These are phyloP conservation scores for Schwanniomyces polymorphus DNA, from an alignment of 805 yeast genomes.

Conservation along the genomic window DNA sequence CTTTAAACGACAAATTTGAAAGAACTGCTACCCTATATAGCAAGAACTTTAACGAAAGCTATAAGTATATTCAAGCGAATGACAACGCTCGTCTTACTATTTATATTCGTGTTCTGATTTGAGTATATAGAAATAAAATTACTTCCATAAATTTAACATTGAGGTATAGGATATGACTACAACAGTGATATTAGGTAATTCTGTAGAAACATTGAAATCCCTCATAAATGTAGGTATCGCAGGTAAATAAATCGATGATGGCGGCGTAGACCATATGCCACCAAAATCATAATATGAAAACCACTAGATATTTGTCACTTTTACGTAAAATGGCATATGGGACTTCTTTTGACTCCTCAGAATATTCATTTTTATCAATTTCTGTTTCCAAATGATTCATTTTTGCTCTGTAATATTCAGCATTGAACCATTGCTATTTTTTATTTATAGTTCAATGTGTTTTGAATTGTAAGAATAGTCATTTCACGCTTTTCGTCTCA, in stretches of 20 bases:
- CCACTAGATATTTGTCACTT: constrained; percentile 39
- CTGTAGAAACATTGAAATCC: constrained; percentile 54
- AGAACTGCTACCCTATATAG: too few species aligned
- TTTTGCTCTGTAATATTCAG: not conserved
- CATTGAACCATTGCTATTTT: not conserved
- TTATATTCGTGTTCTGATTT: too few species aligned
- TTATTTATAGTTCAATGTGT: too few species aligned
- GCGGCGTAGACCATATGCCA: constrained; percentile 64
- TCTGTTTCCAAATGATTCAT: not conserved
- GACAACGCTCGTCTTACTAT: too few species aligned
- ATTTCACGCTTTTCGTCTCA: too few species aligned
- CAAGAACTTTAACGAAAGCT: too few species aligned
- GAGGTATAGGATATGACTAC: too few species aligned
- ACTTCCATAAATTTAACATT: too few species aligned
- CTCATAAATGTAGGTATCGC: constrained; percentile 57
- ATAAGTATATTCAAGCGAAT: too few species aligned
- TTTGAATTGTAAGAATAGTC: too few species aligned
- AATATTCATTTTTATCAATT: not conserved
- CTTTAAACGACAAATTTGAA: too few species aligned
- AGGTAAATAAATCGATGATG: constrained; percentile 77
- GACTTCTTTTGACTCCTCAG: not conserved
- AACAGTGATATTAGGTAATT: constrained; percentile 63
- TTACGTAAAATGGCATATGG: constrained; percentile 47
- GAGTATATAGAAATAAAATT: too few species aligned
- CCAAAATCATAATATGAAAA: constrained; percentile 41